Evolutionary conservation across 306 rosid genomes (phyloP).

Genomic region (Pterocarpus santalinus): DNA sequence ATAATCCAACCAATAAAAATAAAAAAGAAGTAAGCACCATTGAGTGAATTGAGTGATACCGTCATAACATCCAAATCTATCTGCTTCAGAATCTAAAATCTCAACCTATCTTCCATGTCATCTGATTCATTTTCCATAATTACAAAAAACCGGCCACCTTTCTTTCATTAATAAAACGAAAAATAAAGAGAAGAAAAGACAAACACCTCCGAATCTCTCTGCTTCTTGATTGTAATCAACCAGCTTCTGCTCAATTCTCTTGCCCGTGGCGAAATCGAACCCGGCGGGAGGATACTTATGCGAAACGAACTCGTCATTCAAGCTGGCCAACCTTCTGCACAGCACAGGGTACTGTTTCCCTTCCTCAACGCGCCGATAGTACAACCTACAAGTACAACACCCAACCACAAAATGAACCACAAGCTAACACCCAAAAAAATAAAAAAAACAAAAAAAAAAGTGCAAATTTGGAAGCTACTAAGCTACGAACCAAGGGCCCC

Average conservation of each 20-base stretch:
- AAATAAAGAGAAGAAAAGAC: too few species aligned
- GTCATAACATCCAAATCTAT: slow-evolving; percentile 65
- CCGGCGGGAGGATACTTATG: slow-evolving; percentile 87
- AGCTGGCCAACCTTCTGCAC: slow-evolving; percentile 81
- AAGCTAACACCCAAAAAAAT: not conserved
- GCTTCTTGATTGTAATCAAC: slow-evolving; percentile 90
- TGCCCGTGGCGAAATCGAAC: slow-evolving; percentile 83
- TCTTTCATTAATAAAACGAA: not conserved
- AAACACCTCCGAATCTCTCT: slow-evolving; percentile 82
- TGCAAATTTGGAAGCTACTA: not conserved
- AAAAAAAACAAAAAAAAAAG: too few species aligned
- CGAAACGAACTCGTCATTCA: slow-evolving; percentile 81
- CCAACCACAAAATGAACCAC: not conserved
- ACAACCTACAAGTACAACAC: slow-evolving; percentile 61
- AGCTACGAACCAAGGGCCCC: slow-evolving; percentile 78
- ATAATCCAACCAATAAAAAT: not conserved
- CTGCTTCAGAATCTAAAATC: slow-evolving; percentile 61
- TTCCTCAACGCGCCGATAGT: slow-evolving; percentile 91
- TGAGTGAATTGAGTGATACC: not conserved
- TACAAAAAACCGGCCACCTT: not conserved
- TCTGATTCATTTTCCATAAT: not conserved
- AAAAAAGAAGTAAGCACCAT: not conserved
- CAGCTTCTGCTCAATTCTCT: slow-evolving; percentile 92
- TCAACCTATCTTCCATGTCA: not conserved
- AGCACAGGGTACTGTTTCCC: slow-evolving; percentile 85